A percentile compares a stretch with the other conserved stretches of the same genome.
phyloP scores from a whole-genome alignment of 1,139 yeast species.

The Debaryomycetaceae sp. region DNA sequence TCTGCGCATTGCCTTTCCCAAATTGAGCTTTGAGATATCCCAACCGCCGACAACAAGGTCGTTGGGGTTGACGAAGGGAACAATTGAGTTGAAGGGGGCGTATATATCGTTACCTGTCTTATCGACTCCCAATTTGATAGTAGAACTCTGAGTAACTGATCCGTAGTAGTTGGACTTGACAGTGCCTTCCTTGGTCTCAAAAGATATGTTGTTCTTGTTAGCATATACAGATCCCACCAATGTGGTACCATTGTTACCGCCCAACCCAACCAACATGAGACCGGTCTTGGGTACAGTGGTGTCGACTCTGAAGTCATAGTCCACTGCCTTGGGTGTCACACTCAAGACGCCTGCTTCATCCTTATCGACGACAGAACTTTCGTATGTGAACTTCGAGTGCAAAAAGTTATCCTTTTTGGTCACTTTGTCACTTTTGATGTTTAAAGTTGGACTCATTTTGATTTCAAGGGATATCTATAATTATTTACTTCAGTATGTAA shows the following conservation, averaged over 20 bases:
- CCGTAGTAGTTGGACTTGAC: constrained; percentile 88
- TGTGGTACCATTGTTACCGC: constrained; percentile 96
- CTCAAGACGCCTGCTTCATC: constrained; percentile 50
- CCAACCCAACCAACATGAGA: constrained; percentile 86
- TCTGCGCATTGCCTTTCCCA: constrained; percentile 79
- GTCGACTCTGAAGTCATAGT: constrained; percentile 85
- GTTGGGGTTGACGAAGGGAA: constrained; percentile 87
- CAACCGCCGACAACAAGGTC: constrained; percentile 91
- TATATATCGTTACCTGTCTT: constrained; percentile 78
- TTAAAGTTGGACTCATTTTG: constrained; percentile 25
- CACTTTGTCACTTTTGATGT: constrained; percentile 63
- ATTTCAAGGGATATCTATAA: neutral
- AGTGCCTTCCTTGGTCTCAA: constrained; percentile 79
- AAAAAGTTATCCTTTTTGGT: constrained; percentile 56
- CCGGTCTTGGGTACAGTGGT: constrained; percentile 84
- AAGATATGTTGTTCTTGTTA: constrained; percentile 72
- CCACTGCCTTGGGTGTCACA: constrained; percentile 70
- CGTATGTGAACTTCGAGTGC: constrained; percentile 59
- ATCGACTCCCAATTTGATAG: constrained; percentile 87
- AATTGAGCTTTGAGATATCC: constrained; percentile 77
- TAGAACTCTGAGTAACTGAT: constrained; percentile 92
- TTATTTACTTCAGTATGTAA: neutral
- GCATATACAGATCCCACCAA: constrained; percentile 82
- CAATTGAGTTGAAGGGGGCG: constrained; percentile 86
- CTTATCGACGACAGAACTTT: constrained; percentile 38